phyloP scores from a whole-genome alignment of 2,329 filamentous ascomycete species.

The Macrophomina tecta region DNA sequence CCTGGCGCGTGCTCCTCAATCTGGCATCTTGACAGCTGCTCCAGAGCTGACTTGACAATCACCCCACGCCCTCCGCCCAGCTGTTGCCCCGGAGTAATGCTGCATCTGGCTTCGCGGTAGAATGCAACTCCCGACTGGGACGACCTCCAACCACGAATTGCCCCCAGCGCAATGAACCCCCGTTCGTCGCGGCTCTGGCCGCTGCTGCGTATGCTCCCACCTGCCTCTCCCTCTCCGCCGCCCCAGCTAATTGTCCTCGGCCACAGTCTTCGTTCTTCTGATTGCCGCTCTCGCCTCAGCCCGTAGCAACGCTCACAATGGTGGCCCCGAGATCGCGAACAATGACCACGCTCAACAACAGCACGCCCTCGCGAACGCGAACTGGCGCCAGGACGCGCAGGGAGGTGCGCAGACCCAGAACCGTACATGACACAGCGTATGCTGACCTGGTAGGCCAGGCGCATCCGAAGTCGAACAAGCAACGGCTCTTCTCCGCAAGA shows the following conservation, averaged over 20 bases:
- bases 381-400: constrained; percentile 23
- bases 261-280: constrained; percentile 42
- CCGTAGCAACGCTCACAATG: constrained; percentile 29
- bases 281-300: constrained; percentile 38
- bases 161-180: constrained; percentile 22
- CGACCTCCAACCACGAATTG: background rate
- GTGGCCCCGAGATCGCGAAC: background rate
- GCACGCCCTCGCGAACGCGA: constrained; percentile 18
- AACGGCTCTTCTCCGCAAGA: constrained; percentile 47
- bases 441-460: constrained; percentile 31
- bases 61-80: background rate
- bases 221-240: background rate
- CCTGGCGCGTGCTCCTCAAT: background rate
- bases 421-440: background rate
- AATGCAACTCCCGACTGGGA: constrained; percentile 7
- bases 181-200: constrained; percentile 27
- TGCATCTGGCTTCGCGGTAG: constrained; percentile 1
- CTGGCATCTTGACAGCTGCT: constrained; percentile 26
- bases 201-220: constrained; percentile 26
- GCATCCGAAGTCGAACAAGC: constrained; percentile 47
- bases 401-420: constrained; percentile 13
- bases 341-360: constrained; percentile 4
- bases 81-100: constrained; percentile 23
- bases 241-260: background rate
- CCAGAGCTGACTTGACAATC: background rate